Evolutionary conservation across 768 basidiomycete genomes (phyloP).

Genomic region (Agrocybe chaxingu): DNA sequence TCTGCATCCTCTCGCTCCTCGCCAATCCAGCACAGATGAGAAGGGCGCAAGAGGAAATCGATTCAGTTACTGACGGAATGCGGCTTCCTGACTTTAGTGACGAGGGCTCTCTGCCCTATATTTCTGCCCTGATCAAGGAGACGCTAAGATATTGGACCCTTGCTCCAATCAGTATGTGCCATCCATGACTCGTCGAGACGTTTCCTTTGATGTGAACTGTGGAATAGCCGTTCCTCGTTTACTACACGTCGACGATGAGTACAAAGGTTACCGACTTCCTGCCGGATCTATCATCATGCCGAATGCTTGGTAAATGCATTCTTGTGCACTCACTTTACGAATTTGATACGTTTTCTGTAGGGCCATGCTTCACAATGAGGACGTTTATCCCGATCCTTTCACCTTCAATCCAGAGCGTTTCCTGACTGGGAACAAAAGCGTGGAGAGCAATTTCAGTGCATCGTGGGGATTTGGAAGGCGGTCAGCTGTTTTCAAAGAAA

Average conservation of each 20-base stretch:
- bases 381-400: conserved; percentile 27
- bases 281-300: conserved; percentile 24
- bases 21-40: conserved; percentile 24
- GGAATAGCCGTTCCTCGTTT: conserved; percentile 28
- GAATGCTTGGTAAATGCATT: conserved; percentile 20
- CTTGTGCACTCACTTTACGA: not conserved
- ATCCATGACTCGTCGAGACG: not conserved
- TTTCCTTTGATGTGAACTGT: not conserved
- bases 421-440: conserved; percentile 13
- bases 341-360: conserved; percentile 7
- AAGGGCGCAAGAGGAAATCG: conserved; percentile 30
- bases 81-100: conserved; percentile 27
- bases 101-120: conserved; percentile 22
- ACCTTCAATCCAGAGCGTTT: conserved; percentile 28
- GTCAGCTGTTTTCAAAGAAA: not conserved
- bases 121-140: conserved; percentile 26
- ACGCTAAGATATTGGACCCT: conserved; percentile 21
- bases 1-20: not conserved
- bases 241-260: conserved; percentile 32
- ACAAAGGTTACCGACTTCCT: conserved; percentile 34
- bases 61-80: conserved; percentile 23
- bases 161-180: conserved; percentile 18
- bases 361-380: conserved; percentile 30
- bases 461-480: conserved; percentile 20
- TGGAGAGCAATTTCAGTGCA: conserved; percentile 5